Conservation (phyloP, 2,329 filamentous ascomycete genomes). For the Periconia sp. region DNA sequence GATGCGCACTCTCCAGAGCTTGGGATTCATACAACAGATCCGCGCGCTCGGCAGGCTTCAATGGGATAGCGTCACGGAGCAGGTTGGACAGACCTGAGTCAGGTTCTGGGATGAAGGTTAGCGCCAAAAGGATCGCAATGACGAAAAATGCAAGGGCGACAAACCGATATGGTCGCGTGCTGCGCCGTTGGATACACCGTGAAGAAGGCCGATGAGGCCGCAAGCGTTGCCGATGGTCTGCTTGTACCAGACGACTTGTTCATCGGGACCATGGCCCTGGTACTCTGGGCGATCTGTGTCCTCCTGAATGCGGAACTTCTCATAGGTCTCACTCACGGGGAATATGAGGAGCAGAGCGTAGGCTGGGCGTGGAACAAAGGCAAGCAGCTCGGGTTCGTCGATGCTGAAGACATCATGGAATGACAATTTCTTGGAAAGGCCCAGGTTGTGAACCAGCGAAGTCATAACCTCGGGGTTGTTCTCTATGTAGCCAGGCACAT, state of each 20-base stretch:
- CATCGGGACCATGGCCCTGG: slow-evolving; percentile 63
- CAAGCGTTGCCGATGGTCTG: slow-evolving; percentile 96
- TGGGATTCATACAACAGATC: slow-evolving; percentile 75
- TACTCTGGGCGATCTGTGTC: slow-evolving; percentile 68
- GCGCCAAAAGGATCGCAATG: background rate
- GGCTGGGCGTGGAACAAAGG: slow-evolving; percentile 84
- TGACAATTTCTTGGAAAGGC: slow-evolving; percentile 73
- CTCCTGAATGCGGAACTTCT: slow-evolving; percentile 72
- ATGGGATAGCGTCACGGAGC: slow-evolving; percentile 68
- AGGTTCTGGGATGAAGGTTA: slow-evolving; percentile 36
- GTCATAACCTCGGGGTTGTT: slow-evolving; percentile 93
- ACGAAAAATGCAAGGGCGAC: slow-evolving; percentile 3
- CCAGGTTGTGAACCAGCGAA: slow-evolving; percentile 78
- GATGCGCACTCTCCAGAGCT: slow-evolving; percentile 76
- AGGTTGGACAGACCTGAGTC: slow-evolving; percentile 65
- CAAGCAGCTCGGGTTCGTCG: slow-evolving; percentile 79
- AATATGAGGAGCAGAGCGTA: slow-evolving; percentile 91
- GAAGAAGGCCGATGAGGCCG: slow-evolving; percentile 85
- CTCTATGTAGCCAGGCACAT: slow-evolving; percentile 42
- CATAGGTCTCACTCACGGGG: slow-evolving; percentile 78
- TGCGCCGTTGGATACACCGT: slow-evolving; percentile 79
- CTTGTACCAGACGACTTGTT: slow-evolving; percentile 90
- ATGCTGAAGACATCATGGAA: slow-evolving; percentile 94
- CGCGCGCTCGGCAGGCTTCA: slow-evolving; percentile 68
- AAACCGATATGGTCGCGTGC: slow-evolving; percentile 52